Conservation (phyloP, 2,329 filamentous ascomycete genomes). For the Aureobasidium sp. region DNA sequence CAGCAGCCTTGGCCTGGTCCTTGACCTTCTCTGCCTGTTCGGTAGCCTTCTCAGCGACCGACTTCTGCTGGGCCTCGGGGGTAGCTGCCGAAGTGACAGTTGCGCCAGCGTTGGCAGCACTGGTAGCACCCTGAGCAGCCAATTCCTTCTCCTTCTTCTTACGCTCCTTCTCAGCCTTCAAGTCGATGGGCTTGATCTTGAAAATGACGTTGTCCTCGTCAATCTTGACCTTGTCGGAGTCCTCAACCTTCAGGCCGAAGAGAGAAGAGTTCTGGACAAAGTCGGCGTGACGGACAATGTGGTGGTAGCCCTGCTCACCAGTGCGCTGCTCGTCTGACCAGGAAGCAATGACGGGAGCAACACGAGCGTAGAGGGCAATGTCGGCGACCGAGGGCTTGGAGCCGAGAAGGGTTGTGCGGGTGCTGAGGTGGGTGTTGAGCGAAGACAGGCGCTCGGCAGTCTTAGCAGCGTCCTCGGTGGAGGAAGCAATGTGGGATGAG, state of each 20-base stretch:
- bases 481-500: slow-evolving; percentile 59
- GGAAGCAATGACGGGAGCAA: slow-evolving; percentile 66
- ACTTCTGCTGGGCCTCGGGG: slow-evolving; percentile 44
- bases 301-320: slow-evolving; percentile 78
- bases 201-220: slow-evolving; percentile 75
- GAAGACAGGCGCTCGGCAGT: slow-evolving; percentile 61
- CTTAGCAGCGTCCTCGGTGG: slow-evolving; percentile 52
- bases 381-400: slow-evolving; percentile 85
- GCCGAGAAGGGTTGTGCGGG: slow-evolving; percentile 82
- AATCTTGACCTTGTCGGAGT: slow-evolving; percentile 69
- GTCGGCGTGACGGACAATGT: slow-evolving; percentile 86
- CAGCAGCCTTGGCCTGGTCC: slow-evolving; percentile 45
- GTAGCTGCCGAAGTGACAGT: slow-evolving; percentile 36
- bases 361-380: slow-evolving; percentile 70
- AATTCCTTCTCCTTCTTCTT: slow-evolving; percentile 90
- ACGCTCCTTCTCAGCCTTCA: slow-evolving; percentile 92
- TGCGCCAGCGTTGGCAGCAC: slow-evolving; percentile 41
- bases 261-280: slow-evolving; percentile 84
- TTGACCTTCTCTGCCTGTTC: slow-evolving; percentile 37
- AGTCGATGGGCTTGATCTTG: slow-evolving; percentile 80
- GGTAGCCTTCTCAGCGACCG: slow-evolving; percentile 32
- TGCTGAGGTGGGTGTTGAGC: slow-evolving; percentile 80
- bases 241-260: slow-evolving; percentile 62
- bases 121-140: slow-evolving; percentile 47
- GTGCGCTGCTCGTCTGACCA: slow-evolving; percentile 86